Evolutionary conservation across 2,329 filamentous ascomycete genomes (phyloP), one percentile per base, ranked within the genome.

Genomic region (Cercospora sojina): DNA sequence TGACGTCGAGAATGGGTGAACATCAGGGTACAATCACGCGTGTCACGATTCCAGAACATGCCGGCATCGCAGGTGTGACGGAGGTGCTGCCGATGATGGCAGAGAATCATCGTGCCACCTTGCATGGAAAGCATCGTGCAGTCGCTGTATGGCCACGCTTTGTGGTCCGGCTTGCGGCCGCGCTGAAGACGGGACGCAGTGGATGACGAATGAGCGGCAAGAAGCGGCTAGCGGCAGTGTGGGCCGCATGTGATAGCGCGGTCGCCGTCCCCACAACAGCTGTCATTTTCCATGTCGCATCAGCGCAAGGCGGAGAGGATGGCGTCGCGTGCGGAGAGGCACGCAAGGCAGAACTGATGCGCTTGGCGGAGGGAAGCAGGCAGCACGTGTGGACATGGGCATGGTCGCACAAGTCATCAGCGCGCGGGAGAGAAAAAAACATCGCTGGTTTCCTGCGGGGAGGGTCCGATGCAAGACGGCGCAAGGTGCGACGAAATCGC

Each of bases 181-280:
- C 25, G 27, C 23, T 51, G 38, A 51, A 61, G 55, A 27, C 25
- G n/a, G 38, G 20, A 61, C 16, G n/a, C 20, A 61, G 59, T 51
- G 23, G 38, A 31, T 61, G 59, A 61, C 59, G 59, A 61, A 61
- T 61, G 25, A 61, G 12, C 13, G 25, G 8, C 13, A 31, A 25
- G 23, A 56, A 38, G 59, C 31, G 41, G 59, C 43, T 55, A 41
- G 47, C 29, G 27, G 31, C 27, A 35, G 47, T 31, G 25, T 31
- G n/a, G 18, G 41, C 20, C 38, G 47, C 59, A 62, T 62, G 43
- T 62, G 59, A 55, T 56, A 55, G 59, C 59, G 59, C 59, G 43
- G 47, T 38, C 18, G 29, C 16, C 3, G 10, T 38, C 29, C 47
- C 59, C 59, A 62, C 59, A 38, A 38, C 27, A 62, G 59, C 59